Evolutionary conservation across 1,139 yeast genomes (phyloP), one percentile per base, ranked within the genome.

Genomic region (Candida sanyaensis): DNA sequence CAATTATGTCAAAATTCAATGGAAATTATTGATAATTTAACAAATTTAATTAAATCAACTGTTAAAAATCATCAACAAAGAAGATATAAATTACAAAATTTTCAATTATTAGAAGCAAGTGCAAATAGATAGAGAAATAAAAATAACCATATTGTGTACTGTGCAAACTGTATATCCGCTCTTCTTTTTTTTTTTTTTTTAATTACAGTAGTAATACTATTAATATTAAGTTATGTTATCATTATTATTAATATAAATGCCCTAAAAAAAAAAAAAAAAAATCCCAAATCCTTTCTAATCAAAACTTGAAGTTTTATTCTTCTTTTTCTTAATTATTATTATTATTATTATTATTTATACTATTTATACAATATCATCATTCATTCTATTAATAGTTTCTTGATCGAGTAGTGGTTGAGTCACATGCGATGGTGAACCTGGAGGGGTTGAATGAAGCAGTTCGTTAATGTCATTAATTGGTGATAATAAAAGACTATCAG

Each of bases 1-100:
- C 82, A 84, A 38, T 84, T 96, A 62, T 80, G 89, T 36, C 79
- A 80, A 50, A 71, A 77, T 52, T 95, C 97, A 1, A 82, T 80
- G 60, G 65, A 67, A 9, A 77, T 83, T 41, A 95, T 90, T 6
- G 83, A 80, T 47, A 63, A 67, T 21, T 65, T 88, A 53, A 88
- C 97, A 0, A 81, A 83, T 29, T 71, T 80, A 58, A 87, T 93
- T 45, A 79, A 83, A 49, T 59, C 63, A 5, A 71, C 78, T 42
- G 67, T 90, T 47, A 78, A 82, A 55, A 71, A 73, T 38, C 92
- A 89, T 58, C 83, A 78, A 43, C 59, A 62, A 24, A 63, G 62
- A 45, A 59, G 76, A 38, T 74, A 68, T 53, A 55, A 61, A 40
- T 54, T 54, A 17, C 50, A 60, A 50, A 65, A 72, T 48, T 53